Base-by-base conservation (phyloP, 2,329 filamentous ascomycete genomes). In the Colletotrichum eremochloae region DNA sequence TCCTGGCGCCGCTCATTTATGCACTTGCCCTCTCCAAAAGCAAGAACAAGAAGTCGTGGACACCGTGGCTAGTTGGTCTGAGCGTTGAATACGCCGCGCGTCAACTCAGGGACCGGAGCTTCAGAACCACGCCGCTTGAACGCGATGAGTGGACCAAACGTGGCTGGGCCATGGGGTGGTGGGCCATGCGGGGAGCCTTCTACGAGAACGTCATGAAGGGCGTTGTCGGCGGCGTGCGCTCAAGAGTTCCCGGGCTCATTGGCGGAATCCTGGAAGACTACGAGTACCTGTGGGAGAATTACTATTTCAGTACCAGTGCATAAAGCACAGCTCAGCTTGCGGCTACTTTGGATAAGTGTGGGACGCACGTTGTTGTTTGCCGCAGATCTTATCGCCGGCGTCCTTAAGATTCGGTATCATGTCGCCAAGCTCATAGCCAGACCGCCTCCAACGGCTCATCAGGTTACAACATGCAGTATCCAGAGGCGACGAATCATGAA, bases 221-320 rank as follows among this genome's bases (percentile, higher is more conserved):
- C 5, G 82, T 96, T 18, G 91, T 96, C 9, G 86, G 86, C 40
- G 92, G 91, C 77, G 88, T 97, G 75, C 91, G 90, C 75, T 92
- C 92, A 78, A 91, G 93, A 64, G 86, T 97, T 81, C 89, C 97
- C 58, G 91, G 93, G 75, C 89, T 99, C 79, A 86, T 97, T 33
- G 93, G 92, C 11, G 94, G 93, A 69, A 92, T 99, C 57, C 83
- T 98, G 74, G 95, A 98, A 80, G 96, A 99, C 81, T 99, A 99
- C 80, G 94, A 97, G 82, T 98, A 97, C 81, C 86, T 99, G 42
- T 99, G 96, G 96, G 95, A 98, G 83, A 95, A 97, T 77, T 98
- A 98, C 82, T 97, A 98, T 83, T 99, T 98, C 82, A 90, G 88
- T 80, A 90, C 89, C 46, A 89, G 86, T 67, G 80, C 81, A 38